Base-by-base conservation (phyloP, 257 asterid genomes). In the Hygrophila difformis region DNA sequence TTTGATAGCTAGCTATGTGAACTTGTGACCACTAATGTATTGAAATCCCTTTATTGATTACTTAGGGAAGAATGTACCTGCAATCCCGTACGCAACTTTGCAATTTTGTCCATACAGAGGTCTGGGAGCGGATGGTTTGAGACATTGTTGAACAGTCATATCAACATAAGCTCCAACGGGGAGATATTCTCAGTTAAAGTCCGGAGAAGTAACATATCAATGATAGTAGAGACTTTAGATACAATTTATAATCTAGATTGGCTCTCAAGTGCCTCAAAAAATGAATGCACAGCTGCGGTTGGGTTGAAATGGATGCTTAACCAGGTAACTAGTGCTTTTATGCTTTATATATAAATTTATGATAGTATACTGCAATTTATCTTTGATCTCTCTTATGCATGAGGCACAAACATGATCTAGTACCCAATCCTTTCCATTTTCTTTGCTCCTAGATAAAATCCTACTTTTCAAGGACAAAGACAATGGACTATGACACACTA, bases 51-150 rank as follows among this genome's bases (percentile, higher is more conserved):
- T 10, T 62, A 52, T 26, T 69, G 59, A 53, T 54, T 64, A 44
- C 49, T 39, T 65, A 91, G 99, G 92, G 75, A 57, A 1, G 95
- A 86, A 73, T 91, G 99, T 57, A 85, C 75, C 1, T 86, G 96
- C 87, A 72, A 74, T 62, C 96, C 96, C 33, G 99, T 91, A 36
- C 73, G 87, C 1, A 70, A 70, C 66, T 91, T 91, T 65, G 96
- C 89, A 14, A 86, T 91, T 70, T 64, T 91, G 69, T 79, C 99
- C 10, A 82, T 87, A 0, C 99, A 91, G 81, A 80, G 99, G 64
- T 91, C 96, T 1, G 99, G 99, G 45, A 91, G 99, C 56, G 99
- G 99, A 72, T 91, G 99, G 99, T 91, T 91, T 51, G 96, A 91
- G 45, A 91, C 99, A 1, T 68, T 91, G 58, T 54, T 91, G 72